These are phyloP conservation scores for Backusella morwellensis DNA, from an alignment of 192 early-diverging fungal genomes.

Conservation along the genomic window DNA sequence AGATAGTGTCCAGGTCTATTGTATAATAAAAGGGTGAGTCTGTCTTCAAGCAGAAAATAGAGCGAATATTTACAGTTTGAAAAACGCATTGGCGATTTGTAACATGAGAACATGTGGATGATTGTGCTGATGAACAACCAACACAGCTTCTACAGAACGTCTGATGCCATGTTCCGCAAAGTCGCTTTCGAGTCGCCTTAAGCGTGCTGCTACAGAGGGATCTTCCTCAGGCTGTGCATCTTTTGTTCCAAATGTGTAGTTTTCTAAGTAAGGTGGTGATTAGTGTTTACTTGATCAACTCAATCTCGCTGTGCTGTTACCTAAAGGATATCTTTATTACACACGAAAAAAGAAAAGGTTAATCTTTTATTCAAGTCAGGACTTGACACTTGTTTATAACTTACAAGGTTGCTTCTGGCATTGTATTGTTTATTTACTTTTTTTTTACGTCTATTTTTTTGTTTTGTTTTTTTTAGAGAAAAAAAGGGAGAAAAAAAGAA, in stretches of 20 bases:
- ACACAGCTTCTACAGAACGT: slow-evolving; percentile 66
- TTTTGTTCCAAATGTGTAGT: slow-evolving; percentile 74
- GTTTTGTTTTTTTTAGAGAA: neutral
- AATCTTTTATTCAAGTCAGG: neutral
- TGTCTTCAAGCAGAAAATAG: neutral
- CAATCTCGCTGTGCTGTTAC: neutral
- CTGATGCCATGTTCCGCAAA: slow-evolving; percentile 66
- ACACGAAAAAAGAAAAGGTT: neutral
- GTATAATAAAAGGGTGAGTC: neutral
- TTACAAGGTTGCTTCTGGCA: slow-evolving; percentile 15
- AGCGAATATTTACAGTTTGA: slow-evolving; percentile 57
- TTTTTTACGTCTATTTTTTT: neutral
- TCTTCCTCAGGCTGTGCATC: slow-evolving; percentile 73
- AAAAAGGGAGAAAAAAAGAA: neutral
- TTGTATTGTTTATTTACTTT: neutral
- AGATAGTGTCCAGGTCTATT: slow-evolving; percentile 68
- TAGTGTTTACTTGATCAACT: neutral
- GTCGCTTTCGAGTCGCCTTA: slow-evolving; percentile 59
- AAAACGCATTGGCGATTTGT: slow-evolving; percentile 71
- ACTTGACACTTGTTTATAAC: neutral
- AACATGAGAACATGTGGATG: slow-evolving; percentile 81
- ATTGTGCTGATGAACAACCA: slow-evolving; percentile 77
- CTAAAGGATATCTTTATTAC: slow-evolving; percentile 20
- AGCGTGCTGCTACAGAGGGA: slow-evolving; percentile 53
- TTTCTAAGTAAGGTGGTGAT: slow-evolving; percentile 20